Evolutionary conservation across 139 green algal genomes (phyloP), one percentile per base, ranked within the genome.

Genomic region (Diplosphaera chodatii): DNA sequence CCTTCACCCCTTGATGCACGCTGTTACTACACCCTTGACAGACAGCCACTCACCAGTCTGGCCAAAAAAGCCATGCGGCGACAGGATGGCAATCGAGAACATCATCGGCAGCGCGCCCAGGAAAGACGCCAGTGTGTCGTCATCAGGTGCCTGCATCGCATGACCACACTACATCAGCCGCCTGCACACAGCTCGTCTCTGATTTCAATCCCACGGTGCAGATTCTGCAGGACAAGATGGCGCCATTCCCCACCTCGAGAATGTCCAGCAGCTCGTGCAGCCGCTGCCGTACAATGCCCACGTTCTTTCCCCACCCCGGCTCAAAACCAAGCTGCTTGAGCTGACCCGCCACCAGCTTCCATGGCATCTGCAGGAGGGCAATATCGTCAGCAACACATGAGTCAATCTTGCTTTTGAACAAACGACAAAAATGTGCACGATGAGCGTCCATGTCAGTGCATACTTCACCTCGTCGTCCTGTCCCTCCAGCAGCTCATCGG

Each of bases 31-130:
- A 27, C 25, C 13, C 48, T n/a, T 59, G 48, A 18, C 13, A 27
- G 25, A 59, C 48, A 59, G 22, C 37, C 37, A 48, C 37, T 48
- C 74, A 64, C 74, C 63, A 3, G 63, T 66, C 82, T 96, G 90
- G 0, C 88, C 90, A 75, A 96, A 96, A 78, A 85, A 96, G 63
- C 90, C 90, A 72, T 96, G 90, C 0, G 90, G 90, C 15, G 74
- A 86, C 28, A 96, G 73, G 68, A 96, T 90, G 40, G 85, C 85
- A 10, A 96, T 86, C 48, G 85, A 82, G 77, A 88, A 87, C 48
- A 93, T 81, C 37, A 89, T 78, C 5, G 90, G 90, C 32, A 94
- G 75, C 16, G 85, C 75, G 1, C 68, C 80, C 40, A 96, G 76
- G 67, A 96, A 94, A n/a, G 78, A 59, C 68, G 90, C 77, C 59